A percentile compares a stretch with the other conserved stretches of the same genome.
Conservation (phyloP, 129 eudicot genomes). For the Lactuca saligna region DNA sequence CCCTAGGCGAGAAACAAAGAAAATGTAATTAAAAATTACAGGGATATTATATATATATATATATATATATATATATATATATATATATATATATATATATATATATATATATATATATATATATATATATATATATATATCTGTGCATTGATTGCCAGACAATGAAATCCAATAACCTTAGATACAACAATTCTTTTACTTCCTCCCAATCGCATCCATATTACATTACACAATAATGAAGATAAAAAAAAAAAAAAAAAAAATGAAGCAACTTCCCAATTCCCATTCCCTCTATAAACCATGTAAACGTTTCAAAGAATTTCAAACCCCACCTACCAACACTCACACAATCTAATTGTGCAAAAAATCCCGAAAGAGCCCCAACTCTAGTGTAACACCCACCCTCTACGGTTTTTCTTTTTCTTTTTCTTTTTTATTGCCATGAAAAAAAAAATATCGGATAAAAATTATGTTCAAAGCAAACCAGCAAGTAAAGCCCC, state of each 20-base stretch:
- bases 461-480: constrained; percentile 37
- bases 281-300: neutral
- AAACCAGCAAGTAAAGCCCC: constrained; percentile 89
- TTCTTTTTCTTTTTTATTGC: neutral
- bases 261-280: neutral
- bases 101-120: constrained; percentile 34
- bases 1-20: neutral
- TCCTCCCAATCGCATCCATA: constrained; percentile 7
- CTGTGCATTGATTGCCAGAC: constrained; percentile 30
- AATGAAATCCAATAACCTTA: constrained; percentile 25
- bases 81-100: constrained; percentile 34
- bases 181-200: constrained; percentile 29
- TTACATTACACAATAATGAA: neutral
- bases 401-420: neutral
- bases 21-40: no score
- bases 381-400: neutral
- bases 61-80: constrained; percentile 34
- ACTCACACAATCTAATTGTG: constrained; percentile 15
- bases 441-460: neutral
- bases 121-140: constrained; percentile 34
- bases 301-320: constrained; percentile 31
- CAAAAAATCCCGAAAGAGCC: constrained; percentile 19
- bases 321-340: constrained; percentile 15
- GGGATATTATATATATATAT: constrained; percentile 16
- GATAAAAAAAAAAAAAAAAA: no score